phyloP scores from a whole-genome alignment of 805 yeast genomes.

The Cyberlindnera euphorbiae region DNA sequence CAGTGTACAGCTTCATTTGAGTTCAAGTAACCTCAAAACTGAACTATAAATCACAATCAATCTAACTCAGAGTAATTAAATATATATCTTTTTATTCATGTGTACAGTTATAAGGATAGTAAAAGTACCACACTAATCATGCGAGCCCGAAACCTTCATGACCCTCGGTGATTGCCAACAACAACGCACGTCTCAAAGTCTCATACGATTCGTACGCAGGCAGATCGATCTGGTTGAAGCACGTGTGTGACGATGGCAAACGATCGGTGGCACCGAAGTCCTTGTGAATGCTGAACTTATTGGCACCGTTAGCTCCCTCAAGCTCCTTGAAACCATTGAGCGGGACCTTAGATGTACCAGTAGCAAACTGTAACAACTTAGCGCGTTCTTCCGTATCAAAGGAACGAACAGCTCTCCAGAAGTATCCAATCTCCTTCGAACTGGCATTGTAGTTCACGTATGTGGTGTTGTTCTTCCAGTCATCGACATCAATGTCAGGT shows the following conservation, averaged over 20 bases:
- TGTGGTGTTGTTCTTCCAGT: slow-evolving; percentile 85
- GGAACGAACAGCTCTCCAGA: slow-evolving; percentile 96
- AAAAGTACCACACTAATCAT: slow-evolving; percentile 18
- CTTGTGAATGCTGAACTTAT: slow-evolving; percentile 83
- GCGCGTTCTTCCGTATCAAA: slow-evolving; percentile 94
- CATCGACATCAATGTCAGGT: slow-evolving; percentile 94
- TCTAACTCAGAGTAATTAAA: too few relatives aligned
- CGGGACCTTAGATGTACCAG: slow-evolving; percentile 97
- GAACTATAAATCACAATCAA: too few relatives aligned
- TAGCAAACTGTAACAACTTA: slow-evolving; percentile 87
- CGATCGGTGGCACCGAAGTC: slow-evolving; percentile 84
- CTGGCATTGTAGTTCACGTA: slow-evolving; percentile 79
- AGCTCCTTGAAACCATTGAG: slow-evolving; percentile 87
- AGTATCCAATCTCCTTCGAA: slow-evolving; percentile 89
- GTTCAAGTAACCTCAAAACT: too few relatives aligned
- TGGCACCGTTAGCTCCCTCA: slow-evolving; percentile 80
- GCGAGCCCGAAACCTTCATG: slow-evolving; percentile 95
- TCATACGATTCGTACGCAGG: slow-evolving; percentile 93
- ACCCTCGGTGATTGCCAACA: slow-evolving; percentile 89
- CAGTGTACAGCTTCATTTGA: too few relatives aligned
- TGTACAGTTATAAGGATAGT: too few relatives aligned
- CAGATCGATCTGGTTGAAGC: slow-evolving; percentile 90
- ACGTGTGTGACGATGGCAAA: slow-evolving; percentile 93
- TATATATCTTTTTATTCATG: background rate
- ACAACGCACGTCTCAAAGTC: slow-evolving; percentile 70